phyloP scores from a whole-genome alignment of 1,284 basidiomycete species.

The Bondarzewia mesenterica region DNA sequence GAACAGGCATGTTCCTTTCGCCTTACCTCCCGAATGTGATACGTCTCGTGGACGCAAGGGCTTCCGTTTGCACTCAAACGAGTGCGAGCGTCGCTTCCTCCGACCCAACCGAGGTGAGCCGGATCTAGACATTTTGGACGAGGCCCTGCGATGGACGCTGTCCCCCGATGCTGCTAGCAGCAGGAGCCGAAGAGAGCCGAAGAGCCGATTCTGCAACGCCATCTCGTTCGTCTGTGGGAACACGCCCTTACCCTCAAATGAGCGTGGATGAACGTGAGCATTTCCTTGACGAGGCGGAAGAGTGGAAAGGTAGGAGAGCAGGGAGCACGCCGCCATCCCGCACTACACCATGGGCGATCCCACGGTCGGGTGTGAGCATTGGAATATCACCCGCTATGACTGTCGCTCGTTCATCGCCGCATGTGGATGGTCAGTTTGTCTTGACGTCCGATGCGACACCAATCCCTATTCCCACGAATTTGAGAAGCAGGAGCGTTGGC shows the following conservation, averaged over 20 bases:
- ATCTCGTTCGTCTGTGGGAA: neutral
- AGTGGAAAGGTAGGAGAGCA: conserved; percentile 2
- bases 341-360: conserved; percentile 8
- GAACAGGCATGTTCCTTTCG: neutral
- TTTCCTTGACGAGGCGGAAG: neutral
- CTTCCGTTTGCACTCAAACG: neutral
- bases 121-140: neutral
- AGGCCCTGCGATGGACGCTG: neutral
- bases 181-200: too few relatives aligned
- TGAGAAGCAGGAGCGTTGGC: neutral
- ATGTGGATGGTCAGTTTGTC: neutral
- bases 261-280: neutral
- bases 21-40: neutral
- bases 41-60: neutral
- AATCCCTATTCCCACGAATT: neutral
- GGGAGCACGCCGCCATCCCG: conserved; percentile 11
- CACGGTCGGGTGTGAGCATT: conserved; percentile 4
- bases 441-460: neutral
- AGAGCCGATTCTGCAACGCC: neutral
- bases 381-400: conserved; percentile 10
- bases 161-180: neutral
- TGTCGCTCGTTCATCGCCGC: conserved; percentile 7
- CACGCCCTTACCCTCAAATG: neutral
- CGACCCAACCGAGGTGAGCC: neutral
- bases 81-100: neutral